A percentile compares a stretch with the other conserved stretches of the same genome.
Evolutionary conservation across 805 yeast species (phyloP).

Genomic region (Candida odintsovae): DNA sequence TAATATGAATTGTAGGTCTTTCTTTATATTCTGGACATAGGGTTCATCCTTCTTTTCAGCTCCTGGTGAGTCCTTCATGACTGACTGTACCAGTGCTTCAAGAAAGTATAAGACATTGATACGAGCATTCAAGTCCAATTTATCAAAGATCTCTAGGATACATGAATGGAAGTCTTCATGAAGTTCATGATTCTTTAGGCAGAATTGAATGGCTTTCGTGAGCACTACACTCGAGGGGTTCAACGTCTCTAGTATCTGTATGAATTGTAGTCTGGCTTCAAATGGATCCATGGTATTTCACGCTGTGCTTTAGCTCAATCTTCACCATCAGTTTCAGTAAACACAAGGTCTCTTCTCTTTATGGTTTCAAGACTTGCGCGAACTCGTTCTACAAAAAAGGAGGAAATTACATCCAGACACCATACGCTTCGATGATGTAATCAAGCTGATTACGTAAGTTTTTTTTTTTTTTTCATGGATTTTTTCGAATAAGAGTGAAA

Average conservation of each 20-base stretch:
- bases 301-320: neutral
- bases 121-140: slow-evolving; percentile 52
- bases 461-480: slow-evolving; percentile 1
- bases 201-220: slow-evolving; percentile 28
- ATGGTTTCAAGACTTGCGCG: neutral
- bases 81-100: slow-evolving; percentile 48
- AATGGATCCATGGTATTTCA: slow-evolving; percentile 67
- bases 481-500: slow-evolving; percentile 5
- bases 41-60: slow-evolving; percentile 10
- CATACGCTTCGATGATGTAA: neutral
- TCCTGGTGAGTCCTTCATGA: slow-evolving; percentile 10
- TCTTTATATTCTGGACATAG: slow-evolving; percentile 22
- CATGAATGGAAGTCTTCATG: slow-evolving; percentile 67
- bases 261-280: slow-evolving; percentile 74
- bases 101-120: slow-evolving; percentile 65
- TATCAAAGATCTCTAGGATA: slow-evolving; percentile 51
- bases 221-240: slow-evolving; percentile 57
- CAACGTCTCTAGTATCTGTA: slow-evolving; percentile 56
- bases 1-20: slow-evolving; percentile 30
- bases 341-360: neutral
- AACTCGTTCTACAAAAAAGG: too few species aligned
- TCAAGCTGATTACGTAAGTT: neutral
- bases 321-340: too few species aligned
- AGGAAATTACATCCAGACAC: neutral
- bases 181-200: slow-evolving; percentile 49